These are phyloP conservation scores for Saccharomycopsis oosterbeekiorum DNA, from an alignment of 805 yeast species.

Conservation along the genomic window DNA sequence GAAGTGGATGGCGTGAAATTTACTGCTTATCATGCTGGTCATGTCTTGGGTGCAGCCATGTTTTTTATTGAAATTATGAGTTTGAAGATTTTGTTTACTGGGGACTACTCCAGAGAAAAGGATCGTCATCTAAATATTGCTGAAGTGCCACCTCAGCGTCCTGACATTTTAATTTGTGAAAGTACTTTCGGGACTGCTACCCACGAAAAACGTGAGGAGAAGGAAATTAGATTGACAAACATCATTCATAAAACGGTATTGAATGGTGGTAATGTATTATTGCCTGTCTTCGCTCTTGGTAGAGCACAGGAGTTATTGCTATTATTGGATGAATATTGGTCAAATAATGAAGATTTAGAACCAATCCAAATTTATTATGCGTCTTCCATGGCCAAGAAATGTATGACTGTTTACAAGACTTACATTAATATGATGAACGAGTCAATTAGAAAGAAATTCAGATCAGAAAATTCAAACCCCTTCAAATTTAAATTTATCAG, in stretches of 20 bases:
- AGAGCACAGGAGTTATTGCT: constrained; percentile 90
- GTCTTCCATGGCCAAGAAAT: constrained; percentile 84
- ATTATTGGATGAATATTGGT: constrained; percentile 94
- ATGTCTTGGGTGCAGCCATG: constrained; percentile 98
- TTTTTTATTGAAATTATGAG: constrained; percentile 93
- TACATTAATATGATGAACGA: constrained; percentile 98
- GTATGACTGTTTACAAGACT: constrained; percentile 96
- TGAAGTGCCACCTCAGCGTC: constrained; percentile 79
- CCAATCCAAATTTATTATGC: constrained; percentile 83
- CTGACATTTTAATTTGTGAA: constrained; percentile 87
- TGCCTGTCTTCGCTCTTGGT: constrained; percentile 95
- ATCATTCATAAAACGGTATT: constrained; percentile 73
- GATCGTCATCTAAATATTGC: constrained; percentile 94
- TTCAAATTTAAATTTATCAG: constrained; percentile 81
- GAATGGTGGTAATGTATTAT: constrained; percentile 83
- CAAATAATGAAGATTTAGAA: constrained; percentile 69
- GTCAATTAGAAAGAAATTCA: constrained; percentile 61
- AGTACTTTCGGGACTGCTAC: constrained; percentile 98
- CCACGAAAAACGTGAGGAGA: constrained; percentile 80
- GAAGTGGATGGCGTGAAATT: constrained; percentile 91
- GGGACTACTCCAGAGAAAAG: constrained; percentile 93
- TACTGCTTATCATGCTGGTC: constrained; percentile 99
- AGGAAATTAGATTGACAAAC: constrained; percentile 73
- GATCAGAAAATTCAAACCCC: constrained; percentile 78
- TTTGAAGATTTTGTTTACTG: constrained; percentile 78